Base-by-base conservation (phyloP, 768 basidiomycete species). In the Boletus speciosus region DNA sequence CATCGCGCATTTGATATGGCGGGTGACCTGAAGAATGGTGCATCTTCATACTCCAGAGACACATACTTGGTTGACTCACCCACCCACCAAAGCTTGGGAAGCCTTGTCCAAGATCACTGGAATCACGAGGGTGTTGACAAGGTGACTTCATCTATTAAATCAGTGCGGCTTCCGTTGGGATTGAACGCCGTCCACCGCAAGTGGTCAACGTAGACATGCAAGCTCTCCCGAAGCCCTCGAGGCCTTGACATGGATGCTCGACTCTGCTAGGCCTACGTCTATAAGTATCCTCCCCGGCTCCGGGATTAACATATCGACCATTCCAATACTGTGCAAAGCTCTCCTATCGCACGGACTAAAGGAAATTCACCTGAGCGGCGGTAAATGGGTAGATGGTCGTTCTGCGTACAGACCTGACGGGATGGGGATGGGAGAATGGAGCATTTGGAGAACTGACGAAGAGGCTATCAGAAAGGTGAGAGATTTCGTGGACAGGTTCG, bases 1-100 rank as follows among this genome's bases (percentile, higher is more conserved):
- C 88, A 90, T 63, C 75, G 88, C 51, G 89, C 88, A 31, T 84
- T 90, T 57, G 90, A 91, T 60, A 83, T 92, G 86, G 79, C 81
- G 14, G 66, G 67, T 46, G 76, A 85, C 59, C 63, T 78, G 4
- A 69, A 75, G 39, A 73, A 78, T 70, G 86, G 88, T 83, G 58
- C 37, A 65, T 61, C 25, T 41, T 5, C 15, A 37, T 9, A 23
- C 23, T 23, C 19, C 42, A 25, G 40, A 29, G 16, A 34, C 11
- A 27, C 7, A 44, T 4, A 41, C 6, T 49, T 16, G 38, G n/a
- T 21, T 12, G 21, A 36, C 58, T 49, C 47, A 32, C 46, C 55
- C 3, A 23, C 48, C 32, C 31, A 42, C 23, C 40, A 10, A 56
- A 71, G 68, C 61, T 47, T 69, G 65, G 61, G 67, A 67, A 23